phyloP scores from a whole-genome alignment of 1,139 yeast genomes.

The Yamadazyma buinensis region DNA sequence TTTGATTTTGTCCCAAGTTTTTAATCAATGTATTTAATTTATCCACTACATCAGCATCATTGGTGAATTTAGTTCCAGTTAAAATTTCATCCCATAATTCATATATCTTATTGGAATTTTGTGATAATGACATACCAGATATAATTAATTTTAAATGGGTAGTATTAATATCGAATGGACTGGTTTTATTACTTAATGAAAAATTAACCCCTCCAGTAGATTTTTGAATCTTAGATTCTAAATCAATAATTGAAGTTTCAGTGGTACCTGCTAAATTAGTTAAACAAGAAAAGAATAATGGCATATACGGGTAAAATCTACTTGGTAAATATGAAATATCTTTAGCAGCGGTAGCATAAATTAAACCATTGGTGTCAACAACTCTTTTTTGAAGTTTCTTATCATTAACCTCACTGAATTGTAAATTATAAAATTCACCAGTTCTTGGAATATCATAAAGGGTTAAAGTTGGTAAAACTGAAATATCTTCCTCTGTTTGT shows the following conservation, averaged over 20 bases:
- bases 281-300: conserved; percentile 75
- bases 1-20: conserved; percentile 71
- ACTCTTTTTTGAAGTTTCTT: conserved; percentile 42
- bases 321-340: conserved; percentile 55
- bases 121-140: conserved; percentile 68
- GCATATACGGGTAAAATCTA: conserved; percentile 62
- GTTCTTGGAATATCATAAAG: conserved; percentile 66
- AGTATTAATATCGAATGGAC: conserved; percentile 46
- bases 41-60: conserved; percentile 42
- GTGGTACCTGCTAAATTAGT: conserved; percentile 80
- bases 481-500: conserved; percentile 64
- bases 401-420: conserved; percentile 20
- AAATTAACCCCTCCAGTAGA: conserved; percentile 83
- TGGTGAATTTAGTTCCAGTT: conserved; percentile 59
- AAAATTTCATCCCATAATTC: conserved; percentile 68
- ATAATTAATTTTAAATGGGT: conserved; percentile 48
- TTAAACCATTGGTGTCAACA: conserved; percentile 71
- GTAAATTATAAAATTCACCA: conserved; percentile 40
- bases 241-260: conserved; percentile 63
- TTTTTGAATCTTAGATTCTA: conserved; percentile 80
- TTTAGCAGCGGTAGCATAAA: conserved; percentile 63
- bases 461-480: conserved; percentile 74
- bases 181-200: conserved; percentile 51
- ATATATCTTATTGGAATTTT: conserved; percentile 58
- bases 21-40: conserved; percentile 74